Evolutionary conservation across 2,329 filamentous ascomycete genomes (phyloP).

Genomic region (Verticillium klebahnii): DNA sequence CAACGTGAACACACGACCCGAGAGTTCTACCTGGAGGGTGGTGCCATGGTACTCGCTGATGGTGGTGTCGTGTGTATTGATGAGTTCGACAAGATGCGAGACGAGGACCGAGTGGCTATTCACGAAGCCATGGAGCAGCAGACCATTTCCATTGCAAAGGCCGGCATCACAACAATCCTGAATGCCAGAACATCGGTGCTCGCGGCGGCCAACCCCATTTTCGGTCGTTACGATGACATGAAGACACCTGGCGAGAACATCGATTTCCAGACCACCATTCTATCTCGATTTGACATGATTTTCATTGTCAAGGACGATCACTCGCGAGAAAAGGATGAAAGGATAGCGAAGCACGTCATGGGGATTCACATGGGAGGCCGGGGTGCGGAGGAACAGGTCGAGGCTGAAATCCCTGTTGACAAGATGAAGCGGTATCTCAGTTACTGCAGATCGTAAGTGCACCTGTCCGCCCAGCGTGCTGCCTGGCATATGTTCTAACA

Average conservation of each 20-base stretch:
- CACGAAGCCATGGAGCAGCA: constrained; percentile 99
- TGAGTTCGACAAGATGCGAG: constrained; percentile 99
- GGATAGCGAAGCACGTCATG: constrained; percentile 95
- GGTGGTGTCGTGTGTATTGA: constrained; percentile 98
- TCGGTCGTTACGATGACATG: constrained; percentile 96
- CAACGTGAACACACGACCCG: constrained; percentile 87
- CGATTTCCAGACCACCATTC: constrained; percentile 96
- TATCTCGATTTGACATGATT: constrained; percentile 99
- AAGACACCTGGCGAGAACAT: constrained; percentile 98
- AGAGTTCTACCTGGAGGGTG: constrained; percentile 96
- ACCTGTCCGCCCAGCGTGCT: neutral
- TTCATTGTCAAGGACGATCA: constrained; percentile 98
- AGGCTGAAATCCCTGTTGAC: constrained; percentile 87
- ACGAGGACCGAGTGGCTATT: constrained; percentile 95
- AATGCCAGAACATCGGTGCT: constrained; percentile 94
- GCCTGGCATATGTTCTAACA: constrained; percentile 20
- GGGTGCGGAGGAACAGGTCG: constrained; percentile 73
- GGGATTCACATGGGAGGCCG: constrained; percentile 91
- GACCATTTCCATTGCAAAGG: constrained; percentile 98
- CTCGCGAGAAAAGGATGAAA: constrained; percentile 82
- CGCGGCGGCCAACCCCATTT: constrained; percentile 94
- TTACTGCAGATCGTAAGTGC: constrained; percentile 87
- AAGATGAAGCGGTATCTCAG: constrained; percentile 97
- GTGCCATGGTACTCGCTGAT: constrained; percentile 96
- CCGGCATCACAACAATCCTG: constrained; percentile 95